Evolutionary conservation across 1,284 basidiomycete species (phyloP).

Genomic region (Xerocomus amazonicus): DNA sequence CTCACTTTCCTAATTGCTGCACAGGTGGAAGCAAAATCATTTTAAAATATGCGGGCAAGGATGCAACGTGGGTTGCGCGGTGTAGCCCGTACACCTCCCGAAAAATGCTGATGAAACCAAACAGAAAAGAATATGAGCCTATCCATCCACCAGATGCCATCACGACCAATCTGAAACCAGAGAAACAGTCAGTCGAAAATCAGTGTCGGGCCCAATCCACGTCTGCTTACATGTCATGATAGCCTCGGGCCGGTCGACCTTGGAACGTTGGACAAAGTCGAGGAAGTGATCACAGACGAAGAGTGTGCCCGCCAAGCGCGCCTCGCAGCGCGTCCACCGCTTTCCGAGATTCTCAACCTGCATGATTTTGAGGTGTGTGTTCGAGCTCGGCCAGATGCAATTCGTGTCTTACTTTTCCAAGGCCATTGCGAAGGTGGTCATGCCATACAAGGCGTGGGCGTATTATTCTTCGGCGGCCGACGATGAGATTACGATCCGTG

Average conservation of each 20-base stretch:
- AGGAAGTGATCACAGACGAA: slow-evolving; percentile 50
- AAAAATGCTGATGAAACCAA: neutral
- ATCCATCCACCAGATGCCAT: slow-evolving; percentile 90
- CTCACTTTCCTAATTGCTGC: neutral
- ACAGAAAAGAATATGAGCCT: slow-evolving; percentile 66
- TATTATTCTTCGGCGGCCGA: slow-evolving; percentile 87
- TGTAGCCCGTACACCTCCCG: neutral
- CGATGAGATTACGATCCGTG: slow-evolving; percentile 84
- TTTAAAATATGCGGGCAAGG: slow-evolving; percentile 72
- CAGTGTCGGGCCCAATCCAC: too few species aligned
- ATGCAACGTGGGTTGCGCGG: slow-evolving; percentile 54
- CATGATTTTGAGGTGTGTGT: slow-evolving; percentile 84
- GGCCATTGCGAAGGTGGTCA: slow-evolving; percentile 69
- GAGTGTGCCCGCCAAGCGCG: slow-evolving; percentile 58
- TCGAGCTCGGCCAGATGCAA: neutral
- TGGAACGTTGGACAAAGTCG: slow-evolving; percentile 54
- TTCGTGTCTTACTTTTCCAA: slow-evolving; percentile 27
- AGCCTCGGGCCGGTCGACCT: slow-evolving; percentile 72
- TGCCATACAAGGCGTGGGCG: slow-evolving; percentile 83
- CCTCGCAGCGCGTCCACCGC: slow-evolving; percentile 55
- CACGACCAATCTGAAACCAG: slow-evolving; percentile 72
- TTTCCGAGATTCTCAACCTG: slow-evolving; percentile 79
- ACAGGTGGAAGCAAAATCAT: slow-evolving; percentile 61
- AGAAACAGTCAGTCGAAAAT: slow-evolving; percentile 59
- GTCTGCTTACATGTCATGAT: slow-evolving; percentile 5